Base-by-base conservation (phyloP, 139 green algal genomes). In the Edaphochlamys debaryana region DNA sequence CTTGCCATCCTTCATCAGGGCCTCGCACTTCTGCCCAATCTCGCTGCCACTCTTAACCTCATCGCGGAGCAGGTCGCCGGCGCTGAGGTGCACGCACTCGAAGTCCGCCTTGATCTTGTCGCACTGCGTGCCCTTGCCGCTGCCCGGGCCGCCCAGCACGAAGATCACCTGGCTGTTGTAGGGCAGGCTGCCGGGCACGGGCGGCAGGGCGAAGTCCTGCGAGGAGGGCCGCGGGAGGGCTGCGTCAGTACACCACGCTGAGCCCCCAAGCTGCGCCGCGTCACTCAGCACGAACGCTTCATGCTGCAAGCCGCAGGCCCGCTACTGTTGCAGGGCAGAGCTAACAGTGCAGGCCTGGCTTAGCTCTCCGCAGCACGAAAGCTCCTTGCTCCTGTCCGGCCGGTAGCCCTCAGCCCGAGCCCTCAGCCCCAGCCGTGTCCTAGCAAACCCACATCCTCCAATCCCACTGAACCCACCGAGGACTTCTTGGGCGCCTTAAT, bases 1-100 rank as follows among this genome's bases (percentile, higher is more conserved):
- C 87, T 95, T 92, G 73, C 94, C 94, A 79, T 96, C 93, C 86
- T 94, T 94, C 92, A 96, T 97, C 67, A 95, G 94, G n/a, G 83
- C 78, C 78, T 94, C 87, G 48, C 95, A 92, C 89, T 95, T 81
- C 9, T 17, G 36, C 30, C 90, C 92, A 38, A 90, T 68, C 52
- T 85, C 88, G 4, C 80, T 91, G 70, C 92, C 91, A 52, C 72
- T 92, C 36, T 80, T 81, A 8, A 95, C 94, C 87, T 95, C 94
- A n/a, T 80, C 94, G 9, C 94, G 87, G 58, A 96, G 89, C 85
- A 96, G 88, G 81, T 96, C 94, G 15, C 94, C 91, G 22, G 91
- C 90, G 32, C 84, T 91, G 67, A 93, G 73, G 85, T 93, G 89
- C 48, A 89, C 85, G 66, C 15, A 30, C 22, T 71, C 36, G 37